Evolutionary conservation across 2,329 filamentous ascomycete genomes (phyloP).

Genomic region (Cladophialophora carrionii): DNA sequence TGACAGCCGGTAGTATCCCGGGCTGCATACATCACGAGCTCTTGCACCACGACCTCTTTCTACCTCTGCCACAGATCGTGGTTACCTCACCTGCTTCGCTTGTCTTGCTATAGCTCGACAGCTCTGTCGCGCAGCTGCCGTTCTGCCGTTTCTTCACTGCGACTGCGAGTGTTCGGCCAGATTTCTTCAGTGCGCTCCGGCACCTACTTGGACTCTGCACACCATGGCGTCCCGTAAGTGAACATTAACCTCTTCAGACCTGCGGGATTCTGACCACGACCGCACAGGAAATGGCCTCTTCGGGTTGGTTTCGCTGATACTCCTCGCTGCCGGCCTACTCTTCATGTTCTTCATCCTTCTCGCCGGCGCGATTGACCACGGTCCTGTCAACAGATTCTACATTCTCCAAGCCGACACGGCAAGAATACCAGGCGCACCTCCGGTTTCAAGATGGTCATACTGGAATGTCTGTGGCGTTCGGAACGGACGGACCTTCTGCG

Average conservation of each 20-base stretch:
- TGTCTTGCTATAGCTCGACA: neutral
- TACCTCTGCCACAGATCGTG: neutral
- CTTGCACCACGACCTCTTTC: conserved; percentile 19
- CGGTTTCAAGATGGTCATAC: conserved; percentile 81
- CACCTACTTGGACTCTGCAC: conserved; percentile 13
- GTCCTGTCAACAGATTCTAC: conserved; percentile 73
- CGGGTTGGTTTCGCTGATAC: conserved; percentile 61
- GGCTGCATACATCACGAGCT: conserved; percentile 25
- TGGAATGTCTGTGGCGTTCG: conserved; percentile 76
- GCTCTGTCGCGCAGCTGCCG: conserved; percentile 3
- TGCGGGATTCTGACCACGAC: conserved; percentile 6
- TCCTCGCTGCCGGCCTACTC: conserved; percentile 64
- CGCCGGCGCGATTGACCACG: conserved; percentile 59
- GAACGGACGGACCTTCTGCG: conserved; percentile 45
- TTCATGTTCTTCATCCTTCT: conserved; percentile 69
- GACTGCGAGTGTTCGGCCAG: neutral
- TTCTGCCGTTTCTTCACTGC: neutral
- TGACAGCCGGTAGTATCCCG: neutral
- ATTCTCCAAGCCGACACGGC: conserved; percentile 81
- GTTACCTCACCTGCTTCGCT: neutral
- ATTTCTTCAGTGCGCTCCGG: neutral
- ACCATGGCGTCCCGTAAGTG: conserved; percentile 42
- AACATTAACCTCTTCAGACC: neutral
- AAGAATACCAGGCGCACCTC: conserved; percentile 69
- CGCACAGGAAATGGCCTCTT: conserved; percentile 56